Conservation (phyloP, 2,329 filamentous ascomycete genomes). For the Boeremia exigua region DNA sequence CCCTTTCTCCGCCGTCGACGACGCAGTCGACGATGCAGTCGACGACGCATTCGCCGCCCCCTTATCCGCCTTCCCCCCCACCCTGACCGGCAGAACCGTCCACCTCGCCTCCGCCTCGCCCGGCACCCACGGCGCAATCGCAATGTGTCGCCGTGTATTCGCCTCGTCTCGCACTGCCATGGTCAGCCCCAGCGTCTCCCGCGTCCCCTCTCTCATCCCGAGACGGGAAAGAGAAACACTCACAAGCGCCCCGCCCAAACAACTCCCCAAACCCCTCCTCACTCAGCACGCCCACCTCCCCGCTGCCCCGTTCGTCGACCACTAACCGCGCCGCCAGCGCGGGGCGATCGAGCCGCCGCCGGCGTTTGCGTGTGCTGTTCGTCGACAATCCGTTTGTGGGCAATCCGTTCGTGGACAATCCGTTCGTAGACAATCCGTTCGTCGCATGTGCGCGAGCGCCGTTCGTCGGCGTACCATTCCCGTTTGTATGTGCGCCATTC, state of each 20-base stretch:
- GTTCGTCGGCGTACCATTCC: too few species aligned
- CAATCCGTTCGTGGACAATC: not conserved
- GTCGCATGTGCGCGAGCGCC: too few species aligned
- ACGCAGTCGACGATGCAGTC: too few species aligned
- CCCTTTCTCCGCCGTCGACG: too few species aligned
- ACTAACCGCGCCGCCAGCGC: constrained; percentile 80
- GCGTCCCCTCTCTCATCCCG: not conserved
- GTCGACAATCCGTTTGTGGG: too few species aligned
- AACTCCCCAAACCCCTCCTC: constrained; percentile 74
- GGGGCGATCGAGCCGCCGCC: constrained; percentile 68
- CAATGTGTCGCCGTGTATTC: constrained; percentile 64
- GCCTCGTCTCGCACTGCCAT: constrained; percentile 7
- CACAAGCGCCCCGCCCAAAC: not conserved
- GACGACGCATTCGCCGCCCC: too few species aligned
- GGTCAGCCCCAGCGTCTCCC: not conserved
- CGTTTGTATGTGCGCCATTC: too few species aligned
- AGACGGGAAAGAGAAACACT: too few species aligned
- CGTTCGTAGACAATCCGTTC: too few species aligned
- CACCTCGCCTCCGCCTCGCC: constrained; percentile 65
- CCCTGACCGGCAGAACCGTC: constrained; percentile 81
- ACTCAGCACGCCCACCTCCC: constrained; percentile 84
- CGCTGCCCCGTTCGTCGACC: constrained; percentile 83
- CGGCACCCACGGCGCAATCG: constrained; percentile 76
- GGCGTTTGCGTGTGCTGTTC: too few species aligned
- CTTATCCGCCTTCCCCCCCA: constrained; percentile 41